Percentiles rank a stretch among this genome's conserved stretches.
These are phyloP conservation scores for Fimicolochytrium jonesii DNA, from an alignment of 192 early-diverging fungal species.

Conservation along the genomic window DNA sequence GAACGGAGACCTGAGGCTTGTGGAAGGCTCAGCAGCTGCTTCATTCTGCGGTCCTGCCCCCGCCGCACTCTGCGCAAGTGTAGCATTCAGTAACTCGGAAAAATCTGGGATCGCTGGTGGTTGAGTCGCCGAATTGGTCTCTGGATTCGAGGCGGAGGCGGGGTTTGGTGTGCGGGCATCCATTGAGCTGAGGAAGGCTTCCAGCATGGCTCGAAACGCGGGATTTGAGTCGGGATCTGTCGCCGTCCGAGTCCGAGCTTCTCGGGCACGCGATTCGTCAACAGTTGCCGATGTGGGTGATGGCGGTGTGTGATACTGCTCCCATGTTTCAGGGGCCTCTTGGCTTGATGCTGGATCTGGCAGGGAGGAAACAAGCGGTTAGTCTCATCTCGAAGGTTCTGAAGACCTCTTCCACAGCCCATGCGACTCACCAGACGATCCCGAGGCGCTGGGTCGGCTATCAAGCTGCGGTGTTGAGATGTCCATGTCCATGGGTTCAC, in stretches of 20 bases:
- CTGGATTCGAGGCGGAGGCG: neutral
- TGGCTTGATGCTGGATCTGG: neutral
- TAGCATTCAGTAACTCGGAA: neutral
- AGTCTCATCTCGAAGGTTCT: neutral
- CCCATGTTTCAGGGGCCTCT: neutral
- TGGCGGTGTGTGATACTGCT: neutral
- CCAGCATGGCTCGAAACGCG: conserved; percentile 5
- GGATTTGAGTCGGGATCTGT: neutral
- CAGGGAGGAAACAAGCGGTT: neutral
- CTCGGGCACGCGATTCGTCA: neutral
- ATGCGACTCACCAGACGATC: neutral
- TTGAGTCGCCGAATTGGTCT: neutral
- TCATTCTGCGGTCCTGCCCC: neutral
- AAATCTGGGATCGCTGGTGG: neutral
- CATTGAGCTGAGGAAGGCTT: conserved; percentile 7
- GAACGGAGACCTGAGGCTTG: neutral
- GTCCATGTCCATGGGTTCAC: neutral
- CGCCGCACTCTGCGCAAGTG: neutral
- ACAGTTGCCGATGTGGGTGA: neutral
- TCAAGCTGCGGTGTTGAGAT: neutral
- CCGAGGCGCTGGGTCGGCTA: neutral
- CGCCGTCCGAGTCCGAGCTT: neutral
- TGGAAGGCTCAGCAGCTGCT: neutral
- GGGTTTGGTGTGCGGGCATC: neutral
- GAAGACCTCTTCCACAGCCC: neutral